Evolutionary conservation across 148 eudicot species (phyloP), one percentile per base, ranked within the genome.

Genomic region (Agrostemma githago): DNA sequence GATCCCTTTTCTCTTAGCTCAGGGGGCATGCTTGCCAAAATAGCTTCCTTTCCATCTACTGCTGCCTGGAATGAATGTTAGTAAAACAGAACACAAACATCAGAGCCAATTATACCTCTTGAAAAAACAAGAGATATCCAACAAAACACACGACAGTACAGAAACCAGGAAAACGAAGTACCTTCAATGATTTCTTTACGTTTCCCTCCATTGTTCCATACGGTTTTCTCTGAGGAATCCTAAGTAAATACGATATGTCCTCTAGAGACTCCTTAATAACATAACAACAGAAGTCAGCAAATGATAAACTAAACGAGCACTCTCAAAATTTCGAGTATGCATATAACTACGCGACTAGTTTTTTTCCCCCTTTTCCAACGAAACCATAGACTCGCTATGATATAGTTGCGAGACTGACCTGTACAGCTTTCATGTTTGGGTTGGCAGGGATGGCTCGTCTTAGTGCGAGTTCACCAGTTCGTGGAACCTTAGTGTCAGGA

Each of bases 191-290:
- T 82, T 88, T 95, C 80, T 95, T 92, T 66, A 95, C 94, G 73
- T 92, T 95, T 44, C 97, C 96, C 82, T 95, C 98, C 98, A 95
- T 95, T 15, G 98, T 95, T 81, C 97, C 92, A 71, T 79, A 95
- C 38, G 98, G 98, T 77, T 92, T 95, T 77, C 98, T 85, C 80
- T 95, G 98, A 14, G 98, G 97, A 82, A 95, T 95, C 82, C 98
- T 90, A 20, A 92, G 90, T 85, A 92, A 84, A 85, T 95, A 95
- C 34, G 98, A 92, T 72, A 92, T 76, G 68, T 92, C 98, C 84
- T 95, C 98, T 67, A 95, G 82, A 76, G 97, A 86, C 76, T 90
- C 96, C 98, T 95, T 74, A 0, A 63, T 66, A 41, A 77, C 20
- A 46, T 41, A 46, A 58, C 38, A 78, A 10, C 70, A 3, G 38